These are phyloP conservation scores for Aegilops bicornis DNA, from an alignment of 176 grass and related monocot genomes.

Conservation along the genomic window DNA sequence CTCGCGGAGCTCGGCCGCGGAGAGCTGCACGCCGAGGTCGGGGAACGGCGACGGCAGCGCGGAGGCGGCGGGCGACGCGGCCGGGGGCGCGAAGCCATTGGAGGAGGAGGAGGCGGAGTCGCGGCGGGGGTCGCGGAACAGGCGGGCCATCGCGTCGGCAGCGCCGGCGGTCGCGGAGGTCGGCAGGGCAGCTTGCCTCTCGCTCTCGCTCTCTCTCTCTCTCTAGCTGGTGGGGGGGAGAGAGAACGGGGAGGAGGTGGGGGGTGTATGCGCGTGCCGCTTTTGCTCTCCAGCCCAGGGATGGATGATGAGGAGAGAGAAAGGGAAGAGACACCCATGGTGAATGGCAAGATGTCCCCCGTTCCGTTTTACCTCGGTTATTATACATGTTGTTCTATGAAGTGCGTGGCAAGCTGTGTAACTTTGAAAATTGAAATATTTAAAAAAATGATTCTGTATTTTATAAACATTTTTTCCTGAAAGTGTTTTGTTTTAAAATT, in stretches of 20 bases:
- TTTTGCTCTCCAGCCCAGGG: constrained; percentile 16
- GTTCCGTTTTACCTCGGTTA: no score
- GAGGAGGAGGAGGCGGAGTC: constrained; percentile 43
- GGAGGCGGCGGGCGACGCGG: not conserved
- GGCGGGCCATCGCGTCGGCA: constrained; percentile 61
- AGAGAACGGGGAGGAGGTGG: not conserved
- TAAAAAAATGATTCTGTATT: no score
- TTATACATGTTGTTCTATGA: no score
- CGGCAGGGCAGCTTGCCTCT: not conserved
- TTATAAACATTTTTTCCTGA: no score
- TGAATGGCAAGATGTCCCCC: constrained; percentile 19
- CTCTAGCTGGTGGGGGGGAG: not conserved
- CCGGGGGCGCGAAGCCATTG: constrained; percentile 33
- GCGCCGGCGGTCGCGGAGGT: constrained; percentile 9
- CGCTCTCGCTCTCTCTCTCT: not conserved
- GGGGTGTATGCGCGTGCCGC: constrained; percentile 16
- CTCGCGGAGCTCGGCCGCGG: constrained; percentile 65
- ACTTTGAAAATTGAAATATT: no score
- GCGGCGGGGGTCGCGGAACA: constrained; percentile 62
- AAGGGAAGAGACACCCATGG: not conserved
- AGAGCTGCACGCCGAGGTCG: constrained; percentile 47
- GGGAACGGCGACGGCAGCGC: constrained; percentile 73
- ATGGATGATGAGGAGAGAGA: constrained; percentile 38
- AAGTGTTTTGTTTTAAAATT: no score
- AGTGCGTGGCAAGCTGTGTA: no score